These are phyloP conservation scores for Beta lomatogona DNA, from an alignment of 179 eudicot genomes.

Conservation along the genomic window DNA sequence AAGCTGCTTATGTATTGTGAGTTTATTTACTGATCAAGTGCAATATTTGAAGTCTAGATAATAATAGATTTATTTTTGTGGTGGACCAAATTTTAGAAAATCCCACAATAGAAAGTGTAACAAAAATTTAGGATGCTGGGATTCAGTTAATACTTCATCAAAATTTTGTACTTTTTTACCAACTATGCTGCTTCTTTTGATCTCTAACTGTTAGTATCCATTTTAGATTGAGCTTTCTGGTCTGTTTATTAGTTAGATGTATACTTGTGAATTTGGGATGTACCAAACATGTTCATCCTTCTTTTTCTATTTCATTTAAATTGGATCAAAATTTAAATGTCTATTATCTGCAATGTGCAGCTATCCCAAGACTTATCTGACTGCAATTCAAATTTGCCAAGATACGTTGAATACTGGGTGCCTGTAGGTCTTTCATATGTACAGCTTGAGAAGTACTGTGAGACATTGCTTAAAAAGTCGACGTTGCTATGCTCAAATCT, in stretches of 20 bases:
- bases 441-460: constrained; percentile 73
- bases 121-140: not conserved
- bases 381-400: constrained; percentile 31
- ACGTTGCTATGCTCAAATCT: constrained; percentile 40
- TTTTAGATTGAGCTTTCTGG: not conserved
- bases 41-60: not conserved
- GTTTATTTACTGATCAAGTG: no score
- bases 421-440: constrained; percentile 55
- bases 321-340: not conserved
- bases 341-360: not conserved
- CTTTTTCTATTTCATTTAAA: not conserved
- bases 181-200: not conserved
- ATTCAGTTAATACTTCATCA: no score
- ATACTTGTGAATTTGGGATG: not conserved
- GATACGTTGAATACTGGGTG: constrained; percentile 63
- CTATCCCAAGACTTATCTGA: constrained; percentile 23
- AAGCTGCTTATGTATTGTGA: not conserved
- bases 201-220: not conserved
- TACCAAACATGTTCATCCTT: not conserved
- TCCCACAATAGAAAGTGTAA: not conserved
- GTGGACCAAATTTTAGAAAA: not conserved
- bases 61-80: not conserved
- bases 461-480: constrained; percentile 44
- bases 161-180: not conserved
- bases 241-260: not conserved